Conservation (phyloP, 805 yeast genomes). For the Saccharomycopsis oosterbeekiorum region DNA sequence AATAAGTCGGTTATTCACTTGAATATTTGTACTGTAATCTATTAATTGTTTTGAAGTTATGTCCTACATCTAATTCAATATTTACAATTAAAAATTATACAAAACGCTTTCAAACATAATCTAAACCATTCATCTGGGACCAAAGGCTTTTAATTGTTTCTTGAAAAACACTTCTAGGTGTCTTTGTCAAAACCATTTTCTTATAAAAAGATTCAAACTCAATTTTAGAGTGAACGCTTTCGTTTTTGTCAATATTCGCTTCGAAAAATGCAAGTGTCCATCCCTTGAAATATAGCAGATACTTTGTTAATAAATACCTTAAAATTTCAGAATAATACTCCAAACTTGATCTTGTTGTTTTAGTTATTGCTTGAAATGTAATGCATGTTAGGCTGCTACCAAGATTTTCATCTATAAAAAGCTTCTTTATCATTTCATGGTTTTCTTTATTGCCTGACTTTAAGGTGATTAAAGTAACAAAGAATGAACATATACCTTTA, state of each 20-base stretch:
- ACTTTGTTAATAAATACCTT: constrained; percentile 39
- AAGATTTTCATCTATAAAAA: constrained; percentile 24
- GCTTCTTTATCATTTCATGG: constrained; percentile 26
- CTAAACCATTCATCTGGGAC: neutral
- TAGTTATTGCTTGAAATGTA: constrained; percentile 37
- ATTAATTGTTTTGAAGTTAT: no score
- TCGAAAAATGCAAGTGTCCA: constrained; percentile 29
- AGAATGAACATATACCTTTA: constrained; percentile 41
- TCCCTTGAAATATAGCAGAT: constrained; percentile 36
- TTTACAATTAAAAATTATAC: no score
- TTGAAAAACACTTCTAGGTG: neutral
- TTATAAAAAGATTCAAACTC: neutral
- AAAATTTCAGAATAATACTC: constrained; percentile 47
- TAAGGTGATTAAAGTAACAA: constrained; percentile 38
- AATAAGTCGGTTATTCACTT: no score
- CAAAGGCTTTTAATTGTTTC: neutral
- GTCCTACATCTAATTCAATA: no score
- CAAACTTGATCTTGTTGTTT: constrained; percentile 46
- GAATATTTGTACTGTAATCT: no score
- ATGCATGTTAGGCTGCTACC: constrained; percentile 27
- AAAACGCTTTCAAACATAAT: neutral
- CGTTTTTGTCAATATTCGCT: neutral
- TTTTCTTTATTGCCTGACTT: constrained; percentile 38
- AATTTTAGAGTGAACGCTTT: neutral
- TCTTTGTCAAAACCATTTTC: neutral